Percentiles rank a stretch among this genome's conserved stretches.
phyloP scores from a whole-genome alignment of 148 eudicot species.

The Silene conica region DNA sequence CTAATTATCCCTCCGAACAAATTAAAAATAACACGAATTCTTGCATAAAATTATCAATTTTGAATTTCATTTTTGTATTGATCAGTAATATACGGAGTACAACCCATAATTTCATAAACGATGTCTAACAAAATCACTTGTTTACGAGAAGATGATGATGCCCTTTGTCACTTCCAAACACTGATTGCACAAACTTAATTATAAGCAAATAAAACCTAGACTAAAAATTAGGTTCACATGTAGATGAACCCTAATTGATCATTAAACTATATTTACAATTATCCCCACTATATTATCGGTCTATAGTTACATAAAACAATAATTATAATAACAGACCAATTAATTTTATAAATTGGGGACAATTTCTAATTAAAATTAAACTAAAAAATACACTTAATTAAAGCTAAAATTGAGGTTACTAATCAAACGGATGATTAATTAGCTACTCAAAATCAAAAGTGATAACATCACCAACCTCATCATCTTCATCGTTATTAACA shows the following conservation, averaged over 20 bases:
- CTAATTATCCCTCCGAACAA: no score
- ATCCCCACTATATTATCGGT: not conserved
- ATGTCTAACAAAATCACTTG: no score
- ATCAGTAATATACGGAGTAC: no score
- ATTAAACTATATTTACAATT: conserved; percentile 7
- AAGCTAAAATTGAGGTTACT: conserved; percentile 1
- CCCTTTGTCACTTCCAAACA: no score
- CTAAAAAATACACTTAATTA: not conserved
- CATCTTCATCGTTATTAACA: not conserved
- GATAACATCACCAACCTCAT: conserved; percentile 4
- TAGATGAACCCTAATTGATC: not conserved
- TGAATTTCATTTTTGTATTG: no score
- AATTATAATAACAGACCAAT: no score
- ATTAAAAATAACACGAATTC: no score
- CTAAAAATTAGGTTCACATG: not conserved
- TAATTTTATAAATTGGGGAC: not conserved
- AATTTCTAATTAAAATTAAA: not conserved
- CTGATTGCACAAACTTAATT: not conserved
- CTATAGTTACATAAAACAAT: not conserved
- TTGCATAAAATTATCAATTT: no score
- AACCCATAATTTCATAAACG: no score
- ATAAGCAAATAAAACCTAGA: no score
- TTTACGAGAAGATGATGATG: no score
- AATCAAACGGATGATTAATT: conserved; percentile 8
- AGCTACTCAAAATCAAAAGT: conserved; percentile 1